Conservation (phyloP, 306 rosid species). For the Ziziphus jujuba region DNA sequence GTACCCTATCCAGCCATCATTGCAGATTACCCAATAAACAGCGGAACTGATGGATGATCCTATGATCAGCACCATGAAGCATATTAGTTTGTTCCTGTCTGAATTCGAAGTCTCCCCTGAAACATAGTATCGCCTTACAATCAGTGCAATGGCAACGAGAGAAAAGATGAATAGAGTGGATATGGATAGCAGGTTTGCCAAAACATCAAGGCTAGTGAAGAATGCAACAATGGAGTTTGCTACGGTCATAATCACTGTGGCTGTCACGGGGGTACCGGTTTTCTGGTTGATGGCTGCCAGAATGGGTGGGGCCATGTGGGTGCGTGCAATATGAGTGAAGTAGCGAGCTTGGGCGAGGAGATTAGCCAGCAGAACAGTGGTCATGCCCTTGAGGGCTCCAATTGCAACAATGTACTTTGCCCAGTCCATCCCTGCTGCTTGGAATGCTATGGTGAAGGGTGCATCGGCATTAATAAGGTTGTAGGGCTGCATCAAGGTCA, state of each 20-base stretch:
- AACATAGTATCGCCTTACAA: constrained; percentile 31
- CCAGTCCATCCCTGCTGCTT: constrained; percentile 31
- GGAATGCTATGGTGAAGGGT: constrained; percentile 17
- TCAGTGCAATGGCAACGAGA: constrained; percentile 21
- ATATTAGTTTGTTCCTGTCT: constrained; percentile 15
- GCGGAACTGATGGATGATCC: constrained; percentile 26
- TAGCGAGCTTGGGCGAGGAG: constrained; percentile 33
- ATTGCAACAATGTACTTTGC: constrained; percentile 36
- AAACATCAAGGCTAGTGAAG: constrained; percentile 33
- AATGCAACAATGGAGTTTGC: constrained; percentile 36
- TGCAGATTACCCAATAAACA: constrained; percentile 10
- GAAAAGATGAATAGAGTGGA: constrained; percentile 34
- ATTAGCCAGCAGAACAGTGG: constrained; percentile 26
- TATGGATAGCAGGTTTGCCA: constrained; percentile 33
- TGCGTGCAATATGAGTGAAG: constrained; percentile 36
- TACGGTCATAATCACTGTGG: constrained; percentile 30
- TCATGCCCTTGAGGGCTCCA: constrained; percentile 35
- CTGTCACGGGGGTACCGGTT: constrained; percentile 29
- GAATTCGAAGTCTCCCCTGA: constrained; percentile 17
- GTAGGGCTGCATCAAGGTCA: constrained; percentile 26
- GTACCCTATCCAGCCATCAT: constrained; percentile 25
- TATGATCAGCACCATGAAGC: constrained; percentile 21
- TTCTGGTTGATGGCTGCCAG: constrained; percentile 30
- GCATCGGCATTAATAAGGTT: constrained; percentile 26
- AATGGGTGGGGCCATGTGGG: constrained; percentile 33